Conservation (phyloP, 2,329 filamentous ascomycete species). For the Trichoderma endophyticum region DNA sequence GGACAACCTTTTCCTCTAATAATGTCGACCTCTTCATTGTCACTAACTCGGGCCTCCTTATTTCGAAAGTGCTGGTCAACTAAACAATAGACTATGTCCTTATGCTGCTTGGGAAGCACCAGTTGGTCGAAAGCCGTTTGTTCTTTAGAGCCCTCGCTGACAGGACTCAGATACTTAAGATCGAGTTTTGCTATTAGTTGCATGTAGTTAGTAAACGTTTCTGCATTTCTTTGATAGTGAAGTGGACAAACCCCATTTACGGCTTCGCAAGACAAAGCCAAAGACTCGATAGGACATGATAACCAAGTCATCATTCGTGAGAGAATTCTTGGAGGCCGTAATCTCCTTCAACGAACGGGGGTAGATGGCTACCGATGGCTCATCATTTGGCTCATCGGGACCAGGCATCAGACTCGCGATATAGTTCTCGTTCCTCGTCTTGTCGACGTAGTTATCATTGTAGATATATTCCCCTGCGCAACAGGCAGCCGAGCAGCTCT, state of each 20-base stretch:
- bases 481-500: background rate
- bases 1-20: background rate
- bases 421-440: slow-evolving; percentile 7
- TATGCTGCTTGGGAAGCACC: slow-evolving; percentile 23
- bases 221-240: background rate
- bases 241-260: slow-evolving; percentile 32
- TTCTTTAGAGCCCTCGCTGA: background rate
- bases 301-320: slow-evolving; percentile 27
- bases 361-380: background rate
- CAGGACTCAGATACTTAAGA: background rate
- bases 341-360: slow-evolving; percentile 6
- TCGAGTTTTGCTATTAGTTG: background rate
- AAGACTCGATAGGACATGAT: slow-evolving; percentile 35
- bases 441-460: slow-evolving; percentile 12
- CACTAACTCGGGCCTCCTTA: slow-evolving; percentile 18
- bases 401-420: background rate
- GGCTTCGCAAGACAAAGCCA: slow-evolving; percentile 32
- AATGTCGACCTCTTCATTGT: slow-evolving; percentile 7
- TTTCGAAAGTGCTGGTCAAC: slow-evolving; percentile 20
- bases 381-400: background rate
- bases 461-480: background rate
- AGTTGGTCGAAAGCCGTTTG: slow-evolving; percentile 28
- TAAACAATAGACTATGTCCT: slow-evolving; percentile 2
- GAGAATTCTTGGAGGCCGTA: background rate
- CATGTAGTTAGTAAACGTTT: background rate